Percentiles rank a stretch among this genome's conserved stretches.
phyloP scores from a whole-genome alignment of 2,329 filamentous ascomycete genomes.

The Plenodomus tracheiphilus region DNA sequence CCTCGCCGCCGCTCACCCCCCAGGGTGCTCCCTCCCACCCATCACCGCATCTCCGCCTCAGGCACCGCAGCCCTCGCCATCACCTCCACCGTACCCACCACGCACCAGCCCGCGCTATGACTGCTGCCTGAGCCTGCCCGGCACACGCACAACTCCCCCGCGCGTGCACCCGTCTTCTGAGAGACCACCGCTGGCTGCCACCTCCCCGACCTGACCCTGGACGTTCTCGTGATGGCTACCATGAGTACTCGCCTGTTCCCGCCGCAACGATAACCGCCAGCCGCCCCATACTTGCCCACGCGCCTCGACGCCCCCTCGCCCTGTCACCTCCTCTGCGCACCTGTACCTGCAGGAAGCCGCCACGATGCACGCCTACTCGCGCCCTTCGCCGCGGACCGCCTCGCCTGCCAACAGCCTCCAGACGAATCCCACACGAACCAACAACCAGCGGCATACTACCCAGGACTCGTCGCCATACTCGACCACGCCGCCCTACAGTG shows the following conservation, averaged over 20 bases:
- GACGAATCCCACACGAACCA: constrained; percentile 70
- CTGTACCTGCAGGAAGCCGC: constrained; percentile 27
- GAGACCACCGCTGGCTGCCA: constrained; percentile 28
- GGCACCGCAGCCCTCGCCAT: constrained; percentile 6
- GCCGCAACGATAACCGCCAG: constrained; percentile 36
- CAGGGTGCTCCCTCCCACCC: neutral
- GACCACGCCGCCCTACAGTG: constrained; percentile 54
- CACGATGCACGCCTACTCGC: constrained; percentile 82
- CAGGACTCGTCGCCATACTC: constrained; percentile 56
- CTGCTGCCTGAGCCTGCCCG: constrained; percentile 42
- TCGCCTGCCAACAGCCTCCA: constrained; percentile 74
- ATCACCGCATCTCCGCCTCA: constrained; percentile 8
- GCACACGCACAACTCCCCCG: constrained; percentile 13
- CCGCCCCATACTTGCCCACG: constrained; percentile 5
- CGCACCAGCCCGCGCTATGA: constrained; percentile 24
- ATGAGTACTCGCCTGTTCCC: constrained; percentile 36
- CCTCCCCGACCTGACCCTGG: constrained; percentile 26
- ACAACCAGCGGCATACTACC: constrained; percentile 72
- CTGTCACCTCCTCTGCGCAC: constrained; percentile 6
- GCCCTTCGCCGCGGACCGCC: constrained; percentile 70
- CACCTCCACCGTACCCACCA: constrained; percentile 19
- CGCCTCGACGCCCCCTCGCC: constrained; percentile 12
- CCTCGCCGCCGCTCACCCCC: too few species aligned
- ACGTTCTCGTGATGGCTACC: constrained; percentile 46
- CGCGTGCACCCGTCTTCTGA: constrained; percentile 37